Evolutionary conservation across 768 basidiomycete species (phyloP), one percentile per base, ranked within the genome.

Genomic region (Hygrophorus pudorinus): DNA sequence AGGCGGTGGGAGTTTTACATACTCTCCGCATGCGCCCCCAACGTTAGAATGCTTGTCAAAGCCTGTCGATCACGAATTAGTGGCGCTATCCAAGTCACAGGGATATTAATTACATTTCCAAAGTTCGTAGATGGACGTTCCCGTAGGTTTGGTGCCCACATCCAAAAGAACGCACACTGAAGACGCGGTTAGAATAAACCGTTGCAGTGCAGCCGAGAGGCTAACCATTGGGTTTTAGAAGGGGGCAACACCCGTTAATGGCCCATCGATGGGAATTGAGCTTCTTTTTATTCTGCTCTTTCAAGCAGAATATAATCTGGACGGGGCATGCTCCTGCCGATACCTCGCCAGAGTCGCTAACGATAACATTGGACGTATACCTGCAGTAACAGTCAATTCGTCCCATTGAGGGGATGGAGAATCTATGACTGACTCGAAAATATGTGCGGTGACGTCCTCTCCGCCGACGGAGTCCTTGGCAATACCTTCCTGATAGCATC

Each of bases 231-330:
- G 91, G 84, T 49, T 81, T 77, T 54, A 94, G 75, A 45, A 93
- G 68, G 18, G 91, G 88, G 16, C 87, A 86, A 51, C 94, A 87
- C 0, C 88, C 92, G 56, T 96, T 96, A 75, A 96, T 94, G 72
- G 94, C 94, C 92, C 92, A 96, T 14, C 92, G 76, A 56, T 96
- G 91, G 53, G 84, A 86, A 68, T 94, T 94, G 54, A 94, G 72
- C 61, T 96, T 94, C 73, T 94, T 93, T 72, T 91, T 91, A 73
- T 93, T 96, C 66, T 89, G 86, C 60, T 93, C 90, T 63, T 93
- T 93, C 56, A 93, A 67, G 57, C 89, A 91, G 67, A 92, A 92
- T 37, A 98, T 67, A 53, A 88, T 72, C 62, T 92, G 93, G 47
- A 89, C 78, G 1, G 91, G 81, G 55, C 85, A 87, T 1, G 74